These are phyloP conservation scores for Microbotryomycetes sp. DNA, from an alignment of 1,284 basidiomycete genomes.

Conservation along the genomic window DNA sequence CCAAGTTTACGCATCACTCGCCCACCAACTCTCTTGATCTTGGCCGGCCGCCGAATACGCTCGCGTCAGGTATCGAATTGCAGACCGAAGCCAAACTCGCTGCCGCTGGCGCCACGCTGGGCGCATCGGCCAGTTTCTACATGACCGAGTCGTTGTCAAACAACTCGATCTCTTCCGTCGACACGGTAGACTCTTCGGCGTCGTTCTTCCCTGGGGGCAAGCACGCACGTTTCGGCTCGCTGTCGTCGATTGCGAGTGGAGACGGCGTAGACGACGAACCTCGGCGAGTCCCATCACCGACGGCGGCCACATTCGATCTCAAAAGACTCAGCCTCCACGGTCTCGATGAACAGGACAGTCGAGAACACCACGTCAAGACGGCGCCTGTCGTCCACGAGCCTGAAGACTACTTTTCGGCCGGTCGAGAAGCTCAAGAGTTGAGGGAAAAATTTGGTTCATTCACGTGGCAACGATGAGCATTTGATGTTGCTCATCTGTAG, in stretches of 20 bases:
- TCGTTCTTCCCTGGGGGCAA: conserved; percentile 1
- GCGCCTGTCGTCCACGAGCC: conserved; percentile 9
- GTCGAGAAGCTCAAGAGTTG: conserved; percentile 8
- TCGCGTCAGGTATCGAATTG: not conserved
- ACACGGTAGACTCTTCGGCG: conserved; percentile 5
- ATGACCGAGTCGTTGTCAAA: not conserved
- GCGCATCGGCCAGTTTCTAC: conserved; percentile 1
- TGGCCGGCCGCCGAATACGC: not conserved
- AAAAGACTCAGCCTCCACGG: conserved; percentile 21
- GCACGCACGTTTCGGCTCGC: not conserved
- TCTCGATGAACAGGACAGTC: not conserved
- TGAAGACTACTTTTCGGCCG: conserved; percentile 15
- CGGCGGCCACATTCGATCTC: conserved; percentile 17
- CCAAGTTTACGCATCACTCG: conserved; percentile 1
- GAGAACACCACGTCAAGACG: not conserved
- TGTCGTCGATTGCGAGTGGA: not conserved
- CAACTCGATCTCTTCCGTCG: conserved; percentile 1
- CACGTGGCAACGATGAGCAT: not conserved
- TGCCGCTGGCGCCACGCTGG: not conserved
- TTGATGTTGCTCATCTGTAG: not conserved
- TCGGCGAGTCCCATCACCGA: conserved; percentile 5
- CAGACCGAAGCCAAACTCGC: not conserved
- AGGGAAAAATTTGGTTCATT: conserved; percentile 10
- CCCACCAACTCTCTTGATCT: not conserved
- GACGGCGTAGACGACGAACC: not conserved